Base-by-base conservation (phyloP, 768 basidiomycete genomes). In the Boletus patriciae region DNA sequence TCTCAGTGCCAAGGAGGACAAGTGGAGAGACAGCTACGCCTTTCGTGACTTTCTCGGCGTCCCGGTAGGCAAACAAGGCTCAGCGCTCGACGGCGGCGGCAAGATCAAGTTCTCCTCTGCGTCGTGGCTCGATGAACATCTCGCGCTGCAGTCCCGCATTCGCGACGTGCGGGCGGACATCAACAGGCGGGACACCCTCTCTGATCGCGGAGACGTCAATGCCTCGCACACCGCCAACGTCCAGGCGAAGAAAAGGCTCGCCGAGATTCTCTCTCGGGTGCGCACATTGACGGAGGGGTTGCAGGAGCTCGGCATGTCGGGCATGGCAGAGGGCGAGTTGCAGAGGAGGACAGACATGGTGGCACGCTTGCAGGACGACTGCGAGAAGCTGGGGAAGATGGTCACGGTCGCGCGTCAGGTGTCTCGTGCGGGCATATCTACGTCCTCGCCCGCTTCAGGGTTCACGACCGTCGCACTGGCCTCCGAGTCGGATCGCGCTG, bases 301-400 rank as follows among this genome's bases (percentile, higher is more conserved):
- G 64, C 77, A 82, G 63, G 80, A 76, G 40, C 78, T 92, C 37
- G 88, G 78, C 9, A 71, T 83, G 70, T 76, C 77, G 41, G 92
- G 90, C 37, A 82, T 98, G 81, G 87, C 84, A 61, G 86, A 93
- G 70, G 96, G 96, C n/a, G 96, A 98, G 78, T 77, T 93, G 65
- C 87, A 89, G 73, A 77, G 96, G 54, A 79, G 96, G 59, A 87
- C 87, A 58, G 95, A 94, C 66, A 87, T 97, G 86, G 85, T 94
- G 49, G 89, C 87, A 52, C 80, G 88, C 56, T 76, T 98, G 62
- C 88, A 90, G 73, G 93, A 94, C 68, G 95, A 98, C 70, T 88
- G 91, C 76, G 90, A 90, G 76, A 91, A 88, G 76, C 77, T 97
- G 55, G 83, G 84, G 38, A 85, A 84, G 78, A 91, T 96, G 80